Conservation (phyloP, 768 basidiomycete species). For the Amanita inopinata region DNA sequence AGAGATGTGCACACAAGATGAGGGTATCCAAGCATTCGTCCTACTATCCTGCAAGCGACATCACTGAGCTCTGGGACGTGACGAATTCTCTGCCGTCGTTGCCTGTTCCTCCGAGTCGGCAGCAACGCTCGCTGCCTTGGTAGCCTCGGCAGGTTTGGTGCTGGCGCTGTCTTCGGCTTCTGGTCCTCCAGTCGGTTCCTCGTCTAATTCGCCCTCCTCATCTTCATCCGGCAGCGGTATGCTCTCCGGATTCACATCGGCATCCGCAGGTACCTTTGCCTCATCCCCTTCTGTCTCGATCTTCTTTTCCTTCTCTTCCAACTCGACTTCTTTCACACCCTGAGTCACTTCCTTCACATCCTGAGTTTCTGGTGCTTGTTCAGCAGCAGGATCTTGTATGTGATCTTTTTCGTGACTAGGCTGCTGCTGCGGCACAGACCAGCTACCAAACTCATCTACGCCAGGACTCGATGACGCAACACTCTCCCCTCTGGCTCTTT, state of each 20-base stretch:
- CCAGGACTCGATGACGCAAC: slow-evolving; percentile 19
- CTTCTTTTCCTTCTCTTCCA: slow-evolving; percentile 32
- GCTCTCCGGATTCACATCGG: slow-evolving; percentile 22
- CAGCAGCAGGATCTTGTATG: slow-evolving; percentile 15
- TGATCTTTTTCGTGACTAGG: slow-evolving; percentile 13
- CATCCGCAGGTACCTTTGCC: slow-evolving; percentile 33
- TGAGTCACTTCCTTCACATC: slow-evolving; percentile 63
- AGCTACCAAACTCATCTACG: slow-evolving; percentile 16
- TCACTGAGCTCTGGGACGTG: background rate
- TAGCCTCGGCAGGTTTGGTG: slow-evolving; percentile 13
- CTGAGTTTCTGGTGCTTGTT: slow-evolving; percentile 29
- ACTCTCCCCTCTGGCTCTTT: slow-evolving; percentile 37
- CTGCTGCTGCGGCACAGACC: slow-evolving; percentile 13
- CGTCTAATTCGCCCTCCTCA: slow-evolving; percentile 28
- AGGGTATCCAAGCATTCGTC: slow-evolving; percentile 3
- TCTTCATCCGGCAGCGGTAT: slow-evolving; percentile 30
- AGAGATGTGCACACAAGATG: slow-evolving; percentile 1
- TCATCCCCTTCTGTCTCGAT: background rate
- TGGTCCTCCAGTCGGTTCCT: slow-evolving; percentile 7
- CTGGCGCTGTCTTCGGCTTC: background rate
- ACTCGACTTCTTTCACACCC: slow-evolving; percentile 60
- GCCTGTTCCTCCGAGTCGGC: slow-evolving; percentile 9
- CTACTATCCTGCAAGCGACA: background rate
- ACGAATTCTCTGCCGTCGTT: slow-evolving; percentile 10
- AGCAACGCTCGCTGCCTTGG: slow-evolving; percentile 12